Conservation (phyloP, 371 early-diverging fungal species). For the Actinomortierella wolfii region DNA sequence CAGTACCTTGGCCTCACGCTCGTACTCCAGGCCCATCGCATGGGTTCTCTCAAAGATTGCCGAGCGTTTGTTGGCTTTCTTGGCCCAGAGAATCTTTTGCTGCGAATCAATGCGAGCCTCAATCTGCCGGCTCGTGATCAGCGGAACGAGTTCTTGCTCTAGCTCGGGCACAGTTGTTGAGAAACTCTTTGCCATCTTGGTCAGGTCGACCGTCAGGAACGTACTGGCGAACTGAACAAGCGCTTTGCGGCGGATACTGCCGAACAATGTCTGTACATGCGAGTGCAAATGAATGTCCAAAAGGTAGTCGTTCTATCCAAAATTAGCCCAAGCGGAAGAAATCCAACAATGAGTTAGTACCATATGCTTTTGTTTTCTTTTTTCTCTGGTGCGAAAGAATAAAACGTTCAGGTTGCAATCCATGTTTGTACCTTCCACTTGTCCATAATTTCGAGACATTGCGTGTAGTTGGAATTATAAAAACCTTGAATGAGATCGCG, state of each 20-base stretch:
- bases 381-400: neutral
- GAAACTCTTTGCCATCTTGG: constrained; percentile 79
- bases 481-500: constrained; percentile 72
- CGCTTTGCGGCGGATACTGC: constrained; percentile 76
- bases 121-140: constrained; percentile 72
- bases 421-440: constrained; percentile 58
- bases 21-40: constrained; percentile 65
- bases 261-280: constrained; percentile 68
- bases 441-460: constrained; percentile 70
- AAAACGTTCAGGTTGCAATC: neutral
- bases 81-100: constrained; percentile 74
- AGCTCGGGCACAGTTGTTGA: constrained; percentile 58
- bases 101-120: constrained; percentile 84
- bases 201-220: constrained; percentile 78
- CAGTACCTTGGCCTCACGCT: constrained; percentile 58
- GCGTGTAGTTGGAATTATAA: constrained; percentile 75
- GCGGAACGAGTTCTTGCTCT: constrained; percentile 69
- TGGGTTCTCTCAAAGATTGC: constrained; percentile 67
- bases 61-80: constrained; percentile 65
- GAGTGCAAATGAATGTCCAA: constrained; percentile 77
- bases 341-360: neutral
- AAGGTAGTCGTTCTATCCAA: constrained; percentile 59
- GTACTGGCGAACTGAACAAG: constrained; percentile 84
- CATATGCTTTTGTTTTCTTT: neutral
- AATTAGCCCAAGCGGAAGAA: no score